Percentiles rank a stretch among this genome's conserved stretches.
These are phyloP conservation scores for Candida michaelii DNA, from an alignment of 805 yeast species.

Conservation along the genomic window DNA sequence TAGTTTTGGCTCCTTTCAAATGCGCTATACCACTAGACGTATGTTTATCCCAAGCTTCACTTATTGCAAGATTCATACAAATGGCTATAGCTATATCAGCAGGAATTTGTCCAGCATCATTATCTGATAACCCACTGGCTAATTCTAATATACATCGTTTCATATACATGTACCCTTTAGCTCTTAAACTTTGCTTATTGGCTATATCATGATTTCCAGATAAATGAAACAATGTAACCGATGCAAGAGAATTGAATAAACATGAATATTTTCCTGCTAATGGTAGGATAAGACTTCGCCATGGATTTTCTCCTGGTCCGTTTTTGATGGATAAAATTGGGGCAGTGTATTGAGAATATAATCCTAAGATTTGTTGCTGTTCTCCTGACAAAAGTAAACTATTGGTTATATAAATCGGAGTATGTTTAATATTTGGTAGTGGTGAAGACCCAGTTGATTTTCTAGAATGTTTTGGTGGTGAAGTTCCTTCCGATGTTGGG, in stretches of 20 bases:
- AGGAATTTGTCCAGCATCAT: slow-evolving; percentile 34
- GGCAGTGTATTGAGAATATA: slow-evolving; percentile 38
- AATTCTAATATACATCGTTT: slow-evolving; percentile 57
- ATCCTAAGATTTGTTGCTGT: slow-evolving; percentile 34
- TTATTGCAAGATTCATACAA: slow-evolving; percentile 60
- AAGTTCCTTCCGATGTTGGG: slow-evolving; percentile 1
- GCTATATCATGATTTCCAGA: slow-evolving; percentile 36
- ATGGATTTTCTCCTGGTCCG: slow-evolving; percentile 66
- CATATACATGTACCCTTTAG: slow-evolving; percentile 58
- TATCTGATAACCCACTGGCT: slow-evolving; percentile 51
- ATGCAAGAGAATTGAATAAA: slow-evolving; percentile 59
- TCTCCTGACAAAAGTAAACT: slow-evolving; percentile 27
- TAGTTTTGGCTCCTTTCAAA: slow-evolving; percentile 62
- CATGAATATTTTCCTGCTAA: slow-evolving; percentile 55
- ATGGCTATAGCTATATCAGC: slow-evolving; percentile 68
- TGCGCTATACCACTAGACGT: slow-evolving; percentile 69
- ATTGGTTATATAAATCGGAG: slow-evolving; percentile 10
- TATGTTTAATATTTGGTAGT: slow-evolving; percentile 7
- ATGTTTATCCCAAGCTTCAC: slow-evolving; percentile 70
- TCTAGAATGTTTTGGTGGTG: background rate
- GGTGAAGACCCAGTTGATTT: slow-evolving; percentile 9
- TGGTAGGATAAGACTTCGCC: slow-evolving; percentile 60
- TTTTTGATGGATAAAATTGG: slow-evolving; percentile 60
- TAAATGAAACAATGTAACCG: slow-evolving; percentile 65
- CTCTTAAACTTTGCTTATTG: slow-evolving; percentile 43